Evolutionary conservation across 2,329 filamentous ascomycete genomes (phyloP).

Genomic region (Bipolaris zeicola): DNA sequence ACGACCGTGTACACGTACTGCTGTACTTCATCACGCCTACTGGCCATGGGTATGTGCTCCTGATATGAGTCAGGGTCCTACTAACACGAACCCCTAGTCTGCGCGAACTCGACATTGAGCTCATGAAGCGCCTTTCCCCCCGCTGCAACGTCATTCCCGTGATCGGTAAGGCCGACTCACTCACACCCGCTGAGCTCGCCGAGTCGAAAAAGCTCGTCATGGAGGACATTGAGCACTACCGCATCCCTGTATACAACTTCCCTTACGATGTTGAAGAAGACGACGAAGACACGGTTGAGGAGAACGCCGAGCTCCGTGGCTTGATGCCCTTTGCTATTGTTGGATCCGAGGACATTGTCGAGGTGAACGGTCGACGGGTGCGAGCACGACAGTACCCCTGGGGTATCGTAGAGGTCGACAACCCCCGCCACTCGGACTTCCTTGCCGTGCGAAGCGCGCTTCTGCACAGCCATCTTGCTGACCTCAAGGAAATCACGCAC

Average conservation of each 20-base stretch:
- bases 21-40: conserved; percentile 99
- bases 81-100: conserved; percentile 63
- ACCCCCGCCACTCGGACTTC: conserved; percentile 98
- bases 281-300: conserved; percentile 98
- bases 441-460: conserved; percentile 94
- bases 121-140: conserved; percentile 98
- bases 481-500: conserved; percentile 99
- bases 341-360: conserved; percentile 91
- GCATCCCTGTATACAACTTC: conserved; percentile 99
- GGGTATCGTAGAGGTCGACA: conserved; percentile 99
- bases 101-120: conserved; percentile 97
- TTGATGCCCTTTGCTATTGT: conserved; percentile 99
- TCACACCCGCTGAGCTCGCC: conserved; percentile 93
- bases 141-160: conserved; percentile 99
- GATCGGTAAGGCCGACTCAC: conserved; percentile 96
- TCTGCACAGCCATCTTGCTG: conserved; percentile 95
- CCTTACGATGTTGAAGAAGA: conserved; percentile 99
- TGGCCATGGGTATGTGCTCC: conserved; percentile 75
- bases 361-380: conserved; percentile 90
- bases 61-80: not conserved
- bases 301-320: conserved; percentile 95
- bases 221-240: conserved; percentile 99
- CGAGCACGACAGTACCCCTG: conserved; percentile 97
- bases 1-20: conserved; percentile 97
- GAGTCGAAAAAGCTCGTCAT: conserved; percentile 99